Evolutionary conservation across 768 basidiomycete genomes (phyloP), one percentile per base, ranked within the genome.

Genomic region (Kwoniella sp.): DNA sequence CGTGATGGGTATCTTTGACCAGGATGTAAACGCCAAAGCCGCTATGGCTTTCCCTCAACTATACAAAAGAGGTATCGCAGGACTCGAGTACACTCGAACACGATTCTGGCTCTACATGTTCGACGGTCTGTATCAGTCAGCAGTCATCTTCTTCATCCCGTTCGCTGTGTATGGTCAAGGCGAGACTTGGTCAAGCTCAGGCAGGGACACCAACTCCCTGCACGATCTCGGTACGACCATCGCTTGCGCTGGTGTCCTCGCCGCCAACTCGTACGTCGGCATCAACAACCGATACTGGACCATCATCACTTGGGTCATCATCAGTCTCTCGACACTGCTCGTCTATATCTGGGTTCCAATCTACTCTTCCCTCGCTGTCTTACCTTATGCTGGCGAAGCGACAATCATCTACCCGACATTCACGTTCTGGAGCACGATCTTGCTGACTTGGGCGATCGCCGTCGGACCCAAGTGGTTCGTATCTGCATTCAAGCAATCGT

Each of bases 81-180:
- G 94, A 23, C 84, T 93, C 17, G 95, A 96, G 73, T 98, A 96
- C 81, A 96, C 93, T 20, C 87, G 92, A 11, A 68, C 83, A 13
- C 93, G 91, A 82, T 98, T 98, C 82, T 97, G 93, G 92, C 77
- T 89, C 60, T 96, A 93, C 82, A 96, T 97, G 91, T 78, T 86
- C 7, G 95, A 98, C 78, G 94, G 94, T 28, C 82, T 97, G 34
- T 97, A 96, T 81, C 95, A 98, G 75, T 95, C 93, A 0, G 87
- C 83, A 0, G 86, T 92, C 63, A 86, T 93, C 31, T 93, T 89
- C 82, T 94, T 90, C 83, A 84, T 97, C 73, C 92, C 94, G 0
- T 96, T 86, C 78, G 48, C 81, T 30, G 75, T 79, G 53, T 82
- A 77, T 63, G 89, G 88, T 4, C 80, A 84, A 17, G 83, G 87